A percentile compares a stretch with the other conserved stretches of the same genome.
Evolutionary conservation across 2,329 filamentous ascomycete species (phyloP).

Genomic region (Alternaria hordeiaustralica): DNA sequence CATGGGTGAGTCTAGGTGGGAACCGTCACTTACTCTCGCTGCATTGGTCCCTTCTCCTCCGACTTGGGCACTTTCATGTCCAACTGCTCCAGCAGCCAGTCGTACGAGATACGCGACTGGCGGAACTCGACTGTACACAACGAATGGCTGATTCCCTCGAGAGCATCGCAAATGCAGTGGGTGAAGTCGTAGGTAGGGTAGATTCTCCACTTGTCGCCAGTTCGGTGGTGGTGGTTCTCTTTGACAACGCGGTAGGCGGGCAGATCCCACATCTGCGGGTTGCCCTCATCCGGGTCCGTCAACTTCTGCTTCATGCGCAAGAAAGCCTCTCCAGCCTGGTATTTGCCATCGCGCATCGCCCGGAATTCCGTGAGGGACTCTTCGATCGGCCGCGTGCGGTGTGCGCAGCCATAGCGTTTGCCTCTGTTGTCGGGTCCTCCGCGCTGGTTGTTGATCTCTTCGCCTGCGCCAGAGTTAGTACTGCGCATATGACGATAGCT

Average conservation of each 20-base stretch:
- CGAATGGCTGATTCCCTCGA: conserved; percentile 90
- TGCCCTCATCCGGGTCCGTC: conserved; percentile 67
- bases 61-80: conserved; percentile 75
- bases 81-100: conserved; percentile 83
- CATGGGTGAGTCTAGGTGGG: background rate
- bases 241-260: conserved; percentile 86
- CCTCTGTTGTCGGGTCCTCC: conserved; percentile 74
- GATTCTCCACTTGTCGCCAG: conserved; percentile 84
- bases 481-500: no score
- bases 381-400: conserved; percentile 76
- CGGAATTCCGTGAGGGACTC: conserved; percentile 83
- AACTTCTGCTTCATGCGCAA: conserved; percentile 92
- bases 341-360: conserved; percentile 90
- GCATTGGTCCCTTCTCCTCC: conserved; percentile 72
- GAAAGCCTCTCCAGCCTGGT: conserved; percentile 81
- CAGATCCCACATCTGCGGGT: conserved; percentile 96
- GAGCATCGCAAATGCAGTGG: conserved; percentile 89
- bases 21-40: conserved; percentile 70
- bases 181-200: conserved; percentile 96
- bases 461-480: conserved; percentile 57
- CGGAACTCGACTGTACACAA: conserved; percentile 94
- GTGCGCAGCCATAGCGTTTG: conserved; percentile 78
- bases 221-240: conserved; percentile 76
- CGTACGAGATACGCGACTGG: conserved; percentile 83
- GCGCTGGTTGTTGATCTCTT: conserved; percentile 84